A percentile compares a stretch with the other conserved stretches of the same genome.
phyloP scores from a whole-genome alignment of 164 flowering plant genomes.

The Cinnamomum micranthum region DNA sequence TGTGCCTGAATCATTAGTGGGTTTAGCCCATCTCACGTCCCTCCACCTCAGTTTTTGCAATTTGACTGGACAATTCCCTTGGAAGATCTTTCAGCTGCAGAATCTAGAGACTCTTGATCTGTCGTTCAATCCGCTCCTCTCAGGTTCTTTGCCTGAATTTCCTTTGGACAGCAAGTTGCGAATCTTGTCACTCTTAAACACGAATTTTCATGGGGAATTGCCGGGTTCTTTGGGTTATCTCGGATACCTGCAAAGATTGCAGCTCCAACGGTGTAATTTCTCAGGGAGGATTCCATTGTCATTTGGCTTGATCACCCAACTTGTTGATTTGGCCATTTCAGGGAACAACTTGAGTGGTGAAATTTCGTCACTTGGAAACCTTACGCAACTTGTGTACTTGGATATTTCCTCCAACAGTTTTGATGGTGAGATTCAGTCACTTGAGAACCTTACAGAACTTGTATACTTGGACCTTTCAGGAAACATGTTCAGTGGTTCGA shows the following conservation, averaged over 20 bases:
- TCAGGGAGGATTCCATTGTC: slow-evolving; percentile 41
- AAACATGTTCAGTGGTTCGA: slow-evolving; percentile 7
- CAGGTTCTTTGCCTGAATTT: slow-evolving; percentile 34
- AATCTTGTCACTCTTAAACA: slow-evolving; percentile 17
- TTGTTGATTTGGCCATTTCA: slow-evolving; percentile 27
- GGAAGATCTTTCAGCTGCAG: slow-evolving; percentile 21
- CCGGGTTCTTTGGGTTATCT: slow-evolving; percentile 4
- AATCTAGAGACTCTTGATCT: slow-evolving; percentile 23
- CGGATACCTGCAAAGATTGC: slow-evolving; percentile 17
- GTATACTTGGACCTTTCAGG: slow-evolving; percentile 39
- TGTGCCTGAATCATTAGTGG: slow-evolving; percentile 22
- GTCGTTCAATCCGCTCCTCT: slow-evolving; percentile 14
- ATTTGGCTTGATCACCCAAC: slow-evolving; percentile 22
- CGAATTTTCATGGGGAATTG: slow-evolving; percentile 23
- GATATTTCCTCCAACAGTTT: neutral
- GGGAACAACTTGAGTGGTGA: slow-evolving; percentile 28
- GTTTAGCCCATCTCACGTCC: neutral
- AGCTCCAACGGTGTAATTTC: slow-evolving; percentile 23
- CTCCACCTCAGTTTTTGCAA: slow-evolving; percentile 18
- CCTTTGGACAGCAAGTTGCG: slow-evolving; percentile 19
- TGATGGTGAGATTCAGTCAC: neutral
- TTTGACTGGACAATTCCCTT: slow-evolving; percentile 20
- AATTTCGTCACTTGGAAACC: slow-evolving; percentile 28
- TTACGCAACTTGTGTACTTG: slow-evolving; percentile 7
- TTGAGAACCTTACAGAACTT: slow-evolving; percentile 13